phyloP scores from a whole-genome alignment of 2,329 filamentous ascomycete genomes.

The Cladosporium sp. region DNA sequence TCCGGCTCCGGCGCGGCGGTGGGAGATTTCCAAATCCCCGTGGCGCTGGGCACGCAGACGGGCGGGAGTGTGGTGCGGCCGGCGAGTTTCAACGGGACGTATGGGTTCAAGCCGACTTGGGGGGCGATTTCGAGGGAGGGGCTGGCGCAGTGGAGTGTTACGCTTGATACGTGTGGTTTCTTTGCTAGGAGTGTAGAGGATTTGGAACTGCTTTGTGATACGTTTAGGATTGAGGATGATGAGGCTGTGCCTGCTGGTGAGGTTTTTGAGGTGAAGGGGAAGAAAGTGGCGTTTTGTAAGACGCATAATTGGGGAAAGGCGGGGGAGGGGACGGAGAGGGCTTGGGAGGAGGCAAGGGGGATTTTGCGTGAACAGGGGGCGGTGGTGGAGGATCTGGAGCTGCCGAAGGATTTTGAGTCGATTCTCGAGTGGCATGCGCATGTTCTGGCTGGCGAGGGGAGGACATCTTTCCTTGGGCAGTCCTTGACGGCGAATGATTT shows the following conservation, averaged over 20 bases:
- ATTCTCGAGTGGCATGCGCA: constrained; percentile 50
- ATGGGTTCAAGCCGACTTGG: constrained; percentile 64
- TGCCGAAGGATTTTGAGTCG: constrained; percentile 48
- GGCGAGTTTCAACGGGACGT: constrained; percentile 61
- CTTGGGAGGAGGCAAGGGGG: constrained; percentile 32
- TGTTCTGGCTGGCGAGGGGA: constrained; percentile 51
- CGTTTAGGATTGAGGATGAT: constrained; percentile 54
- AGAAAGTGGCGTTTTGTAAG: constrained; percentile 53
- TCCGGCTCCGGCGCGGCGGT: constrained; percentile 65
- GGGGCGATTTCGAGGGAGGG: constrained; percentile 60
- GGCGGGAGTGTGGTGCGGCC: constrained; percentile 62
- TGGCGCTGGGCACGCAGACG: constrained; percentile 63
- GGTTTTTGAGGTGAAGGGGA: constrained; percentile 37
- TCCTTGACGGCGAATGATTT: constrained; percentile 47
- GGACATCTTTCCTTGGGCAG: constrained; percentile 51
- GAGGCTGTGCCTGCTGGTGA: constrained; percentile 19
- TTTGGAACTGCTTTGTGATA: constrained; percentile 51
- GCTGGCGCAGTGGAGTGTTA: constrained; percentile 54
- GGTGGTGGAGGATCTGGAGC: constrained; percentile 51
- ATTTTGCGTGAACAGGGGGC: constrained; percentile 47
- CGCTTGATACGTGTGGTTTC: constrained; percentile 60
- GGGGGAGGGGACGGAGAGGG: constrained; percentile 33
- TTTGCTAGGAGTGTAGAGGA: constrained; percentile 57
- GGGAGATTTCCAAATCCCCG: constrained; percentile 58
- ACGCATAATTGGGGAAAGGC: constrained; percentile 49